Percentiles rank a stretch among this genome's conserved stretches.
Evolutionary conservation across 2,329 filamentous ascomycete genomes (phyloP).

Genomic region (Cylindrodendrum hubeiense): DNA sequence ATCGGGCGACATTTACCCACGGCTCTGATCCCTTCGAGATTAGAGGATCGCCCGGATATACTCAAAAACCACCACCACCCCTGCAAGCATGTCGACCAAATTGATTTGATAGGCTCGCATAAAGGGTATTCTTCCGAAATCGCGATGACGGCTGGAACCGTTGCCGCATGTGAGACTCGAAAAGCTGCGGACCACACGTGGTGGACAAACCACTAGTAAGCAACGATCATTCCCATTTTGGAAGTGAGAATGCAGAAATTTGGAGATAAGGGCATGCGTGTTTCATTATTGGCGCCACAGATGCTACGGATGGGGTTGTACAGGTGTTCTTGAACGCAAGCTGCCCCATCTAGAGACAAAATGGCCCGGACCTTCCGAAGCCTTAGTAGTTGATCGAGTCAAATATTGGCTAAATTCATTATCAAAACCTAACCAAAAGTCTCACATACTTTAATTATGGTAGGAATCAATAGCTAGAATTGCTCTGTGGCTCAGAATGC

Average conservation of each 20-base stretch:
- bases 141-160: neutral
- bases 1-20: neutral
- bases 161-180: neutral
- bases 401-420: neutral
- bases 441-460: neutral
- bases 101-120: constrained; percentile 22
- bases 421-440: neutral
- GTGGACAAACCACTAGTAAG: neutral
- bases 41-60: neutral
- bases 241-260: neutral
- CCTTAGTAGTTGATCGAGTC: no score
- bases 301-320: neutral
- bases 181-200: constrained; percentile 1
- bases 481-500: neutral
- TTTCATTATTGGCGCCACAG: neutral
- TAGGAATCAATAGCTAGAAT: neutral
- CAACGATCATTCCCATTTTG: neutral
- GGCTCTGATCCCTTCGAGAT: neutral
- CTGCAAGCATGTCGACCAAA: neutral
- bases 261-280: neutral
- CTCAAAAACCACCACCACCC: neutral
- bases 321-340: neutral
- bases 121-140: neutral
- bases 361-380: neutral
- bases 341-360: neutral